Conservation (phyloP, 2,329 filamentous ascomycete genomes). For the Fusarium citri region DNA sequence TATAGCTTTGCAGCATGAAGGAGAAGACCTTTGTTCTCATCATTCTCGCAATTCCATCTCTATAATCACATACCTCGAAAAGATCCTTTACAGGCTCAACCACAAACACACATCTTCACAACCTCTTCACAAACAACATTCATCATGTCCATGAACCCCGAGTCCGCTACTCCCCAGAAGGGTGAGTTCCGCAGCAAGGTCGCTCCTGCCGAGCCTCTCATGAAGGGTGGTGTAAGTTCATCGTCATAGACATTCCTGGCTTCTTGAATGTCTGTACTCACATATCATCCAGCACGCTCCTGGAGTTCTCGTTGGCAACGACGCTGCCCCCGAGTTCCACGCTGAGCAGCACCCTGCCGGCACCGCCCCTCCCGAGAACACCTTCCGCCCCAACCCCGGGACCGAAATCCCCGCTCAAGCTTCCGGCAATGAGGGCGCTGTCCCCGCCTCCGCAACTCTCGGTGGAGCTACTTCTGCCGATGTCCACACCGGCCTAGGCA, state of each 20-base stretch:
- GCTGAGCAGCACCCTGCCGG: constrained; percentile 71
- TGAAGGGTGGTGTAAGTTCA: constrained; percentile 64
- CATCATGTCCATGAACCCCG: constrained; percentile 62
- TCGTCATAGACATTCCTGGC: neutral
- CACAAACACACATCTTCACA: neutral
- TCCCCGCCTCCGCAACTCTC: constrained; percentile 54
- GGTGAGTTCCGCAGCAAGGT: constrained; percentile 67
- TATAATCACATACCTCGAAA: neutral
- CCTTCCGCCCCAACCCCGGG: constrained; percentile 55
- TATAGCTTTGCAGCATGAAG: constrained; percentile 1
- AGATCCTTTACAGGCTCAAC: neutral
- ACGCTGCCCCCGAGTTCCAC: constrained; percentile 71
- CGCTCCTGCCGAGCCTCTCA: constrained; percentile 63
- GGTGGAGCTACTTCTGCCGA: constrained; percentile 58
- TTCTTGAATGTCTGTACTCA: constrained; percentile 15
- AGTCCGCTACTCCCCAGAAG: constrained; percentile 62
- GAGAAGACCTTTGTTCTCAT: neutral
- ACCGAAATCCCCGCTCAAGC: constrained; percentile 53
- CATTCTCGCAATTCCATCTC: neutral
- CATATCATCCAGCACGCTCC: constrained; percentile 67
- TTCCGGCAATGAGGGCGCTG: constrained; percentile 41
- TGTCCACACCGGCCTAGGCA: constrained; percentile 58
- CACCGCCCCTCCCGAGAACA: constrained; percentile 65
- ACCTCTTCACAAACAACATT: neutral
- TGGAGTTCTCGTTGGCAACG: constrained; percentile 70